Base-by-base conservation (phyloP, 768 basidiomycete genomes). In the Hemileccinum rubropunctum region DNA sequence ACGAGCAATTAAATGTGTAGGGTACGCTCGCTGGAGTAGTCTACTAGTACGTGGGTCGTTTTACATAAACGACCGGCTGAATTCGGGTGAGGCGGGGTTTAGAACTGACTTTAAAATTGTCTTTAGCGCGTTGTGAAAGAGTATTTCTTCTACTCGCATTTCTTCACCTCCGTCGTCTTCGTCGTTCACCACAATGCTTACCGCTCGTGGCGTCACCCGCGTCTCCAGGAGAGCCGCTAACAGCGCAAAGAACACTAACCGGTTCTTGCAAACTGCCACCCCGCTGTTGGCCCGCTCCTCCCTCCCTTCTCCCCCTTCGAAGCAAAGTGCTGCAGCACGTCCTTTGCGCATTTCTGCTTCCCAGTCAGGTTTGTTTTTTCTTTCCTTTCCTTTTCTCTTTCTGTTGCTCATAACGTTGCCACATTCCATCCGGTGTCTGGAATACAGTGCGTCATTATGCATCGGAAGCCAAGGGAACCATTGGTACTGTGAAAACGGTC, bases 401-500 rank as follows among this genome's bases (percentile, higher is more conserved):
- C 15, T 9, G 9, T 36, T 42, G 2, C 26, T 61, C 23, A 66
- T 7, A 1, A 10, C 27, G 14, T 27, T 14, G 34, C 53, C 15
- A 2, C 21, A 34, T 44, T 46, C 27, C 27, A 6, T 14, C 23
- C n/a, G 12, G 23, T 45, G 17, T 38, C 56, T 50, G 50, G 53
- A 49, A 51, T 35, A 12, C 61, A 86, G 86, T 79, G 56, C 94
- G 94, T 69, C 75, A 84, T 43, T 95, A 95, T 80, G 95, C 95
- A 56, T 94, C 94, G 48, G 93, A 95, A 71, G 81, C 89, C 52
- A 86, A 83, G 76, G 72, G 63, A 58, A 70, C 79, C 47, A 73
- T 80, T 62, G 95, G 95, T 61, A 74, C 81, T 40, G 90, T 98
- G 67, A 97, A 98, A 81, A 95, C 93, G 62, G 95, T 99, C 80